Base-by-base conservation (phyloP, 2,329 filamentous ascomycete genomes). In the Herpotrichia juniperi region DNA sequence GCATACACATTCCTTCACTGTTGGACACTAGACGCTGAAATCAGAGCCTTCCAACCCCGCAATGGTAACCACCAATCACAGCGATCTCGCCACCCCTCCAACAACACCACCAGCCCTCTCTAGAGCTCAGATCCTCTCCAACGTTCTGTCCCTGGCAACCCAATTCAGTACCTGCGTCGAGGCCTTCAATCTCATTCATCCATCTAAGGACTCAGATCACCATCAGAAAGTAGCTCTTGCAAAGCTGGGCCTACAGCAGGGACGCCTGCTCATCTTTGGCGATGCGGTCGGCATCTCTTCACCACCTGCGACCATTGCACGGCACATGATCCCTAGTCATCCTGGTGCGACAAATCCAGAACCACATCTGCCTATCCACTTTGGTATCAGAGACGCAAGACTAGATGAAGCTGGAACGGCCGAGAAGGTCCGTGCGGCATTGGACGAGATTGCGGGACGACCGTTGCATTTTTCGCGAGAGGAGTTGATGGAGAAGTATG, bases 81-180 rank as follows among this genome's bases (percentile, higher is more conserved):
- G 22, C 37, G 34, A 42, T 12, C 51, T 42, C 26, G 42, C 46
- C 37, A 54, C 58, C 7, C 49, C 53, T 45, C 55, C 42, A 44
- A 47, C 48, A 56, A 64, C 54, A 47, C 63, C 46, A 56, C 50
- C 35, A 54, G 54, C 47, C 28, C 63, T 63, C 48, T 64, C 53
- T 51, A 71, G 67, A 49, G 67, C 63, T 19, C 54, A 73, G 54
- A 62, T 69, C 55, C 70, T 79, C 28, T 66, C 66, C 25, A 72
- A 74, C 47, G 75, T 76, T 32, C 64, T 76, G 43, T 72, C 73
- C 6, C 72, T 80, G 11, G 76, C 77, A 21, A 73, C 66, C 24
- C 71, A 78, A 26, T 79, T 79, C 71, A 77, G 75, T 61, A 75
- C 73, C 40, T 79, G 76, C 53, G 76, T 79, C 37, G 78, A 79